A percentile compares a stretch with the other conserved stretches of the same genome.
phyloP scores from a whole-genome alignment of 192 early-diverging fungal species.

The Phlyctochytrium bullatum region DNA sequence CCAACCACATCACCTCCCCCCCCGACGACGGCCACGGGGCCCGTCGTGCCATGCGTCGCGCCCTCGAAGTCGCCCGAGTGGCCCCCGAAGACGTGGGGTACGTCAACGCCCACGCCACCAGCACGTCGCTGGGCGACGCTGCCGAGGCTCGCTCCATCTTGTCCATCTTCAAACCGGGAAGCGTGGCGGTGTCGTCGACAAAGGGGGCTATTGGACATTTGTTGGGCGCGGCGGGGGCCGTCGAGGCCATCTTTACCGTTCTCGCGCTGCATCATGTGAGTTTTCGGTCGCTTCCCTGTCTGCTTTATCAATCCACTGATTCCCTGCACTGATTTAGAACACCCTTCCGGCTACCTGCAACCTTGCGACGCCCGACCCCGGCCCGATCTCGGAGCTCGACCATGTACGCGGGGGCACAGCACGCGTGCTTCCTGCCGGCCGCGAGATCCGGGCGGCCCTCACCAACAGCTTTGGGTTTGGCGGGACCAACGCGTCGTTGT shows the following conservation, averaged over 20 bases:
- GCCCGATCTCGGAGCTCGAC: constrained; percentile 71
- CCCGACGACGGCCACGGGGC: constrained; percentile 83
- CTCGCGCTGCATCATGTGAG: constrained; percentile 67
- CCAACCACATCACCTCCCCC: constrained; percentile 91
- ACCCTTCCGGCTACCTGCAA: constrained; percentile 85
- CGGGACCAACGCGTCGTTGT: constrained; percentile 44
- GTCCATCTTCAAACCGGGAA: constrained; percentile 56
- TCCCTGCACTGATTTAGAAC: constrained; percentile 9
- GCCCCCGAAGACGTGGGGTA: constrained; percentile 70
- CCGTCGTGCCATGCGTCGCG: constrained; percentile 79
- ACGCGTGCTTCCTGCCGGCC: constrained; percentile 47
- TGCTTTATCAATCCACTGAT: constrained; percentile 1
- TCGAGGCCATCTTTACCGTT: constrained; percentile 89
- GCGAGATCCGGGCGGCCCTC: constrained; percentile 61
- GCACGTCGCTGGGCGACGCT: constrained; percentile 77
- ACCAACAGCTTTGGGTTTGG: constrained; percentile 95
- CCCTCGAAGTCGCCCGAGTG: constrained; percentile 63
- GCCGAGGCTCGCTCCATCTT: constrained; percentile 87
- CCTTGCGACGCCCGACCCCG: constrained; percentile 45
- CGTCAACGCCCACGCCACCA: constrained; percentile 94
- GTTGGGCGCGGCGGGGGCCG: constrained; percentile 91
- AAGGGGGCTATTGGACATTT: constrained; percentile 92
- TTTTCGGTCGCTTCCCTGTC: neutral
- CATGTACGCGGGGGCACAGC: constrained; percentile 74
- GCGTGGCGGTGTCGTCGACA: constrained; percentile 78